phyloP scores from a whole-genome alignment of 257 asterid genomes.

The Ballota nigra region DNA sequence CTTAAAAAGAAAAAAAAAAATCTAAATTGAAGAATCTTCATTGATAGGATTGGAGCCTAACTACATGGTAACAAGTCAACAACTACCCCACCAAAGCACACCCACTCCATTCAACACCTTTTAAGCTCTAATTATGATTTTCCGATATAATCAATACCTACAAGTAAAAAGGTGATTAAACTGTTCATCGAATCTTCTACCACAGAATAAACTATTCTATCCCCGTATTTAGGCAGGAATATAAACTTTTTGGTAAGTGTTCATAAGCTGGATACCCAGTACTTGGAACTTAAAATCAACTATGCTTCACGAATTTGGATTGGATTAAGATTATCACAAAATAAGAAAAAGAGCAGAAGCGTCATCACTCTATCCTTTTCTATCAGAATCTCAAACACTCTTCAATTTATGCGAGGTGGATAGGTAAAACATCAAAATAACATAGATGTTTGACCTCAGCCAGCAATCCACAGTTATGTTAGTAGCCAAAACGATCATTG shows the following conservation, averaged over 20 bases:
- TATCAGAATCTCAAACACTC: background rate
- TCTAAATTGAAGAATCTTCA: no score
- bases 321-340: background rate
- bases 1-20: no score
- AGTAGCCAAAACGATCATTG: constrained; percentile 89
- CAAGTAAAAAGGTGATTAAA: no score
- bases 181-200: background rate
- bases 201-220: background rate
- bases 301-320: background rate
- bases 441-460: constrained; percentile 2
- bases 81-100: background rate
- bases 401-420: background rate
- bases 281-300: background rate
- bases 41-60: no score
- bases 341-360: background rate
- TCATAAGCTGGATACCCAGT: background rate
- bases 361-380: background rate
- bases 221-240: background rate
- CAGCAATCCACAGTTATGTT: constrained; percentile 5
- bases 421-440: background rate
- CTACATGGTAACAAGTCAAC: background rate
- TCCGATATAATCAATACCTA: background rate
- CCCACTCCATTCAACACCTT: background rate
- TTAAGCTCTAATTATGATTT: background rate
- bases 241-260: background rate